phyloP scores from a whole-genome alignment of 2,329 filamentous ascomycete species.

The Trichoderma afroharzianum region DNA sequence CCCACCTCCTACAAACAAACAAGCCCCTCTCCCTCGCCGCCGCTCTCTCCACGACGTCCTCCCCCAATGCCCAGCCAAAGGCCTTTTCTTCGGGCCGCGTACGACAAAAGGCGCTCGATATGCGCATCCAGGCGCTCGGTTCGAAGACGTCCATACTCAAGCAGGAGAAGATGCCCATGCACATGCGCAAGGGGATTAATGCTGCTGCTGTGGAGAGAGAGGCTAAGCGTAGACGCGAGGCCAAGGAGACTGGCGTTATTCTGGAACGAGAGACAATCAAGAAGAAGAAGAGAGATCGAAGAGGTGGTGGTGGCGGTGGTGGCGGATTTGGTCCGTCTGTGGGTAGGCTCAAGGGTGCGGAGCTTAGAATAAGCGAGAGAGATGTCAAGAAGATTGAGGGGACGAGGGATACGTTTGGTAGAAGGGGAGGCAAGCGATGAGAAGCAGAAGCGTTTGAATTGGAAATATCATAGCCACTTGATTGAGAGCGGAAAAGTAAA shows the following conservation, averaged over 20 bases:
- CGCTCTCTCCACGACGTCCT: constrained; percentile 35
- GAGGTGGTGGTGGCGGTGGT: constrained; percentile 43
- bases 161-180: constrained; percentile 86
- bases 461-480: background rate
- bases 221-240: constrained; percentile 68
- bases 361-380: constrained; percentile 70
- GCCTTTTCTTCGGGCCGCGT: constrained; percentile 61
- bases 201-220: constrained; percentile 65
- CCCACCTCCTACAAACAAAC: constrained; percentile 67
- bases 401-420: constrained; percentile 40
- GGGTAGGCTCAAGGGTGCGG: constrained; percentile 75
- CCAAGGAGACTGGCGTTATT: constrained; percentile 85
- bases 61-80: constrained; percentile 32
- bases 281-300: constrained; percentile 39
- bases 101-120: constrained; percentile 75
- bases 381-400: constrained; percentile 73
- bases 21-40: constrained; percentile 46
- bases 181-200: constrained; percentile 78
- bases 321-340: constrained; percentile 75
- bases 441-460: background rate
- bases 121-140: constrained; percentile 78
- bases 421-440: constrained; percentile 33
- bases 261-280: constrained; percentile 60
- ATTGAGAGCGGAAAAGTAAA: background rate
- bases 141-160: constrained; percentile 70